Conservation (phyloP, 106 monocot species). For the Triglochin maritima region DNA sequence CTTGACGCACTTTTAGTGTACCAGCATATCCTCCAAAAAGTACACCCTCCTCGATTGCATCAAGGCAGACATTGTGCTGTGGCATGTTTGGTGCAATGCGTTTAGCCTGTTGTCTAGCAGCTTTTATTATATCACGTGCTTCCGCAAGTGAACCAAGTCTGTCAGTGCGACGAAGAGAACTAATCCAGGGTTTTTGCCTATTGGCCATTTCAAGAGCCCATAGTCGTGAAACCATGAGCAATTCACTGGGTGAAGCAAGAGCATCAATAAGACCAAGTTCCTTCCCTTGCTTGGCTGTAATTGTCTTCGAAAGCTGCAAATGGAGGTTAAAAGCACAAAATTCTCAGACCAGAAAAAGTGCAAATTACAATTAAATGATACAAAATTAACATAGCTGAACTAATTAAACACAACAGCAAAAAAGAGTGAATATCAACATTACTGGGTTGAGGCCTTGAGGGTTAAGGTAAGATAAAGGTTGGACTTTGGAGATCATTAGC, state of each 20-base stretch:
- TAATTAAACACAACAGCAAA: no score
- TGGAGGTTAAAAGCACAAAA: not conserved
- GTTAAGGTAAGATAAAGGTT: no score
- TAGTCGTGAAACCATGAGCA: constrained; percentile 52
- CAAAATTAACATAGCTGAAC: not conserved
- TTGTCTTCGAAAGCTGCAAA: constrained; percentile 69
- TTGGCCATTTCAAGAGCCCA: constrained; percentile 89
- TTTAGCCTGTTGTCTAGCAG: constrained; percentile 64
- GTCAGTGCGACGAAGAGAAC: constrained; percentile 76
- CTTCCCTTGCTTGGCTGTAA: constrained; percentile 73
- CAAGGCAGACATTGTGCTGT: constrained; percentile 72
- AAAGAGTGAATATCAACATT: not conserved
- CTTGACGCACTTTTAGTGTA: constrained; percentile 55
- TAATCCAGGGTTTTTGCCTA: constrained; percentile 77
- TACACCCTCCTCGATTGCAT: constrained; percentile 80
- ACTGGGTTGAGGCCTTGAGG: no score
- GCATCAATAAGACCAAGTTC: constrained; percentile 75
- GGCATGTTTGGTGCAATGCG: constrained; percentile 66
- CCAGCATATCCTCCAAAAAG: constrained; percentile 90
- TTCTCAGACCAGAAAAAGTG: not conserved
- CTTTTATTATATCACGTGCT: constrained; percentile 53
- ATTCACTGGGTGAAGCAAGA: constrained; percentile 41
- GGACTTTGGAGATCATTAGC: no score
- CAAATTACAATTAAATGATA: not conserved
- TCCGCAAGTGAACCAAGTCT: constrained; percentile 79